Conservation (phyloP, 129 eudicot genomes). For the Artemisia annua region DNA sequence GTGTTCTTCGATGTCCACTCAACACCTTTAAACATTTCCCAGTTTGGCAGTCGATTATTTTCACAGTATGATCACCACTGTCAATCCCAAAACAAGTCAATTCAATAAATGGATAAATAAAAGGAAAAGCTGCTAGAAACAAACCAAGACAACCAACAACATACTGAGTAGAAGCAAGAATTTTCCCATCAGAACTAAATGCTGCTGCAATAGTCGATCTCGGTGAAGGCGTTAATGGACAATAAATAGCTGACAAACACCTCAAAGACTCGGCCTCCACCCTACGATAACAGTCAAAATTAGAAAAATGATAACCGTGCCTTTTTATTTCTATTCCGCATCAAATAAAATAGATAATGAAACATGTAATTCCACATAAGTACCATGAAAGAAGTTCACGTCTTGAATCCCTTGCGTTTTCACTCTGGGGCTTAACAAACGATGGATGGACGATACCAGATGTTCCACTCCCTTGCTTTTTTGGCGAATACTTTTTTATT, state of each 20-base stretch:
- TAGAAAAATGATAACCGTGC: background rate
- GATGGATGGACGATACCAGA: conserved; percentile 21
- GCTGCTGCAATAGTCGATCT: conserved; percentile 87
- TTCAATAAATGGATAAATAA: conserved; percentile 12
- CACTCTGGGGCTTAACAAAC: conserved; percentile 35
- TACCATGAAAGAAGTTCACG: conserved; percentile 70
- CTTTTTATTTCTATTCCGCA: no score
- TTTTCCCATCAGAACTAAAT: conserved; percentile 73
- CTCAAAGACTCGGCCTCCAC: conserved; percentile 67
- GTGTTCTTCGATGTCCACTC: conserved; percentile 75
- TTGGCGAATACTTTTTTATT: conserved; percentile 35
- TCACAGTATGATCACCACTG: conserved; percentile 83
- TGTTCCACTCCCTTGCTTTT: conserved; percentile 41
- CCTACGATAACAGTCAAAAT: conserved; percentile 35
- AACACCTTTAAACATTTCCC: conserved; percentile 65
- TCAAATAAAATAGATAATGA: conserved; percentile 4
- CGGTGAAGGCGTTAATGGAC: conserved; percentile 65
- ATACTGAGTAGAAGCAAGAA: conserved; percentile 78
- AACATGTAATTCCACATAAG: background rate
- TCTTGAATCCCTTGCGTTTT: conserved; percentile 53
- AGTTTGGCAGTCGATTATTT: conserved; percentile 66
- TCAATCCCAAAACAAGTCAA: conserved; percentile 26
- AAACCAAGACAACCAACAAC: conserved; percentile 20
- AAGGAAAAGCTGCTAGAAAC: background rate
- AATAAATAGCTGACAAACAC: conserved; percentile 67